phyloP scores from a whole-genome alignment of 495 filamentous ascomycete species.

The Bacidia gigantensis region DNA sequence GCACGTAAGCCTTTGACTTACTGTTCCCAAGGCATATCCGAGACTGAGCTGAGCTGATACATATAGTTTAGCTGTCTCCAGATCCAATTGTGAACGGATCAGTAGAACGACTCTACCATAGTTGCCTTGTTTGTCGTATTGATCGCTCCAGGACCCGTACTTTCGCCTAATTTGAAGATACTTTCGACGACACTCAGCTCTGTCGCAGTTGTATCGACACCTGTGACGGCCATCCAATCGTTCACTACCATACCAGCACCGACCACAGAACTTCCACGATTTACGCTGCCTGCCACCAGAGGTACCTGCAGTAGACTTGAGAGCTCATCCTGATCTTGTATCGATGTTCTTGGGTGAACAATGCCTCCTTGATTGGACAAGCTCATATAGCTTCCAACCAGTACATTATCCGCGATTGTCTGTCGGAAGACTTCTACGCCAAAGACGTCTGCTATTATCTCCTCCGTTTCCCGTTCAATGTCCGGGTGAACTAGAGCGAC shows the following conservation, averaged over 20 bases:
- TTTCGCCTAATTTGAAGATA: constrained; percentile 88
- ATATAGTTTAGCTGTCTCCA: too few relatives aligned
- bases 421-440: constrained; percentile 98
- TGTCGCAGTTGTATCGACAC: constrained; percentile 89
- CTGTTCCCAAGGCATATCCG: too few relatives aligned
- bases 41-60: too few relatives aligned
- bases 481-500: constrained; percentile 95
- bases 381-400: constrained; percentile 90
- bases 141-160: constrained; percentile 56
- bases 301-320: constrained; percentile 88
- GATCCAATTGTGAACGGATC: too few relatives aligned
- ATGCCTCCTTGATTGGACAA: constrained; percentile 93
- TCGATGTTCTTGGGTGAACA: constrained; percentile 90
- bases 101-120: constrained; percentile 98
- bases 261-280: constrained; percentile 84
- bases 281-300: constrained; percentile 84
- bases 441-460: constrained; percentile 90
- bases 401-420: constrained; percentile 91
- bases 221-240: constrained; percentile 97
- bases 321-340: constrained; percentile 96
- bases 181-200: constrained; percentile 92
- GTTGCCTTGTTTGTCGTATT: constrained; percentile 82
- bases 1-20: too few relatives aligned
- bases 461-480: constrained; percentile 87
- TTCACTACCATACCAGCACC: constrained; percentile 98